Evolutionary conservation across 2,329 filamentous ascomycete species (phyloP), one percentile per base, ranked within the genome.

Genomic region (Aspergillus neoniger): DNA sequence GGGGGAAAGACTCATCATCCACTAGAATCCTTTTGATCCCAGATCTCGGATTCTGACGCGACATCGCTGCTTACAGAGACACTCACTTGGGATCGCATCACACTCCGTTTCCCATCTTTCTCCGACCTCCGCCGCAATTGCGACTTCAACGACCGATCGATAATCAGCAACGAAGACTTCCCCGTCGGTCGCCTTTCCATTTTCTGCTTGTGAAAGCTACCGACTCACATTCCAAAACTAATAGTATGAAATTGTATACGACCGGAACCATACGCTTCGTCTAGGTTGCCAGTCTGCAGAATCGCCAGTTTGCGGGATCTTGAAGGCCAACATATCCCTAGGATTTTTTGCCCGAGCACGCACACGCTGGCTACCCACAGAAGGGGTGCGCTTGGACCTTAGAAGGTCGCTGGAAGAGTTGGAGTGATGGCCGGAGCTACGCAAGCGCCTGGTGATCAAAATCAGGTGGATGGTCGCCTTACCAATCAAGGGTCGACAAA

Each of bases 381-480:
- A 30, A 32, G 15, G 17, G 38, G 53, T 47, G 25, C 10, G 8
- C 21, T 44, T 23, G 50, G 48, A 49, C 30, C 28, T 43, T 28
- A 32, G 36, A 39, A 28, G 49, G 58, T 54, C 43, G 55, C 49
- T 49, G 53, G 38, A 56, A 39, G 38, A 23, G 44, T 41, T 19
- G 39, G 55, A 58, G 62, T 49, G 48, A 72, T 69, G 69, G 66
- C 62, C 56, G 55, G 49, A 51, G 64, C 67, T 38, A 70, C 67
- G 63, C 67, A 65, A 49, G 51, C 47, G 51, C 51, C 62, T 55
- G 57, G 60, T 30, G 61, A 62, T 57, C 56, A 60, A 61, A 69
- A 57, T 56, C 67, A 69, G 56, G 60, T 54, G 54, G 70, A 71
- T 56, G 71, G 68, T 51, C 61, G 56, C 30, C 49, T 54, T 51